phyloP scores from a whole-genome alignment of 2,329 filamentous ascomycete species.

The Diaporthe humulicola region DNA sequence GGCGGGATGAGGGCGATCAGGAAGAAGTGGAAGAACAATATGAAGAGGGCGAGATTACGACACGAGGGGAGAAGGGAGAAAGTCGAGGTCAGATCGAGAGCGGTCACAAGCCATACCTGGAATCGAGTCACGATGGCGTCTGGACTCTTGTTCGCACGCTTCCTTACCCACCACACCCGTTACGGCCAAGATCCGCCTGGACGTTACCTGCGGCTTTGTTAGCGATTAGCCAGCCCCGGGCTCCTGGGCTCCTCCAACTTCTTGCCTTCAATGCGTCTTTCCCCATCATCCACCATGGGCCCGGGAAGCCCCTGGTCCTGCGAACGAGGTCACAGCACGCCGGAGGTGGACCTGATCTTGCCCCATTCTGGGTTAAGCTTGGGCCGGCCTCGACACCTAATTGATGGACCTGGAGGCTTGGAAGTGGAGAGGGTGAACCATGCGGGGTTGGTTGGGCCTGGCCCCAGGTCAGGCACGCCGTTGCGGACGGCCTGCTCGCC shows the following conservation, averaged over 20 bases:
- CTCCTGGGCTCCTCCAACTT: slow-evolving; percentile 6
- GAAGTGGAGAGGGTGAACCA: slow-evolving; percentile 14
- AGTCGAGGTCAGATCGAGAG: background rate
- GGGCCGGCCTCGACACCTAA: slow-evolving; percentile 31
- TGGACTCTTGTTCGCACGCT: slow-evolving; percentile 26
- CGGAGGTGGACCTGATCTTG: slow-evolving; percentile 21
- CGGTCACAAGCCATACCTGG: slow-evolving; percentile 31
- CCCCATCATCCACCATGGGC: background rate
- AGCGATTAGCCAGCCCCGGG: slow-evolving; percentile 21
- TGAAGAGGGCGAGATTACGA: background rate
- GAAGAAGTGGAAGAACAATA: background rate
- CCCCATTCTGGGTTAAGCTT: slow-evolving; percentile 27
- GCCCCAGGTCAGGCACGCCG: slow-evolving; percentile 5
- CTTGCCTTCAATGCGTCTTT: slow-evolving; percentile 5
- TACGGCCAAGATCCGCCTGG: slow-evolving; percentile 30
- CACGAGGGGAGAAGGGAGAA: background rate
- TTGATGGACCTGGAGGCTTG: slow-evolving; percentile 37
- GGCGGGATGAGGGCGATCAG: background rate
- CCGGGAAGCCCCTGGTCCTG: slow-evolving; percentile 4
- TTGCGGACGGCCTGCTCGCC: background rate
- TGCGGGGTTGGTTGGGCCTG: slow-evolving; percentile 36
- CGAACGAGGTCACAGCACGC: slow-evolving; percentile 25
- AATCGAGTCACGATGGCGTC: slow-evolving; percentile 39
- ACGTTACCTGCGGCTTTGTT: slow-evolving; percentile 9
- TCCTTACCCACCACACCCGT: slow-evolving; percentile 15